These are phyloP conservation scores for Geotrichum fermentans DNA, from an alignment of 1,139 yeast genomes.

Conservation along the genomic window DNA sequence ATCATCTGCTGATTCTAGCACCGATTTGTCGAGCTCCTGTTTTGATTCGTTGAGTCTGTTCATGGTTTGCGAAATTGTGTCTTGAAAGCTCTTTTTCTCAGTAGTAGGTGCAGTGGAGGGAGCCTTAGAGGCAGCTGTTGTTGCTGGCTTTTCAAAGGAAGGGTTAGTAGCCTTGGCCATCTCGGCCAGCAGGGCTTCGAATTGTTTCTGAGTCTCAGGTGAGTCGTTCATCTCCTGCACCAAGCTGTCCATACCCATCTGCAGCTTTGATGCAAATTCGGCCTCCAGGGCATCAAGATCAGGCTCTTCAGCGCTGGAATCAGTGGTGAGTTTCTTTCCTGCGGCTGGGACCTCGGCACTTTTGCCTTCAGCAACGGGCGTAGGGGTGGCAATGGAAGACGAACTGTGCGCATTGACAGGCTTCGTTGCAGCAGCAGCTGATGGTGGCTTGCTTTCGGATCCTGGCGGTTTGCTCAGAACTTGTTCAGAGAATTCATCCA, in stretches of 20 bases:
- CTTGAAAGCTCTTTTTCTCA: slow-evolving; percentile 50
- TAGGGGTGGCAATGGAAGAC: slow-evolving; percentile 11
- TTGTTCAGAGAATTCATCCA: slow-evolving; percentile 57
- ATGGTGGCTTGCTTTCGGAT: slow-evolving; percentile 25
- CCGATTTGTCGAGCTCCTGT: slow-evolving; percentile 54
- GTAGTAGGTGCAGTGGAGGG: neutral
- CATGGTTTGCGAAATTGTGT: slow-evolving; percentile 76
- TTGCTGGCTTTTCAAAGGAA: slow-evolving; percentile 16
- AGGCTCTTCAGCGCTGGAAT: neutral
- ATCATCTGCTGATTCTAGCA: slow-evolving; percentile 52
- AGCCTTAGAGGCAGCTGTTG: slow-evolving; percentile 1
- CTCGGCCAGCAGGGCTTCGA: slow-evolving; percentile 50
- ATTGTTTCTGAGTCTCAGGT: slow-evolving; percentile 56
- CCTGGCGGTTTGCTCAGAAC: slow-evolving; percentile 64
- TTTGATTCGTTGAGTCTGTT: slow-evolving; percentile 54
- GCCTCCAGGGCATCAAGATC: slow-evolving; percentile 45
- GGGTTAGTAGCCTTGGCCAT: slow-evolving; percentile 41
- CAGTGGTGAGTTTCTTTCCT: slow-evolving; percentile 2
- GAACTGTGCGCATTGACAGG: slow-evolving; percentile 22
- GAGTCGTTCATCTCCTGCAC: slow-evolving; percentile 57
- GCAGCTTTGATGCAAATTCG: slow-evolving; percentile 40
- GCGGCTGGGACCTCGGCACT: slow-evolving; percentile 20
- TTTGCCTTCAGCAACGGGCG: slow-evolving; percentile 12
- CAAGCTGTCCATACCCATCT: slow-evolving; percentile 42
- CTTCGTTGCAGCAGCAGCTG: slow-evolving; percentile 4